Percentiles rank a stretch among this genome's conserved stretches.
phyloP scores from a whole-genome alignment of 2,329 filamentous ascomycete genomes.

The Ceratocystis papillata region DNA sequence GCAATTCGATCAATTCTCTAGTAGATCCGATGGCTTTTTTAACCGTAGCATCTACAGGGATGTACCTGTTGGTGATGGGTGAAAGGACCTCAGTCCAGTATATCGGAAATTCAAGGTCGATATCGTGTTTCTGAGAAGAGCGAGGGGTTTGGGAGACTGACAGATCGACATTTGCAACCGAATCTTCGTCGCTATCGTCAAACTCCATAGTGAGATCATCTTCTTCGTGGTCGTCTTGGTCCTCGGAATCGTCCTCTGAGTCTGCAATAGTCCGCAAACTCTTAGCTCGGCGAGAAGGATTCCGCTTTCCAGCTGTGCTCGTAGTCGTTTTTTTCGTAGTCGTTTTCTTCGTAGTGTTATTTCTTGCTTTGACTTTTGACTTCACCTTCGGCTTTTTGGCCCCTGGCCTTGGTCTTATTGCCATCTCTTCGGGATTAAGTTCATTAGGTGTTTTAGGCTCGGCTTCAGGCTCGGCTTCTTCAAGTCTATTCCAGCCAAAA shows the following conservation, averaged over 20 bases:
- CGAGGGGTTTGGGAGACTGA: conserved; percentile 26
- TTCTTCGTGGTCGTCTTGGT: conserved; percentile 24
- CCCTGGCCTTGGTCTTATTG: not conserved
- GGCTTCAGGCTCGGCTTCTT: conserved; percentile 51
- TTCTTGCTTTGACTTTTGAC: not conserved
- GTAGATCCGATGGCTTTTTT: conserved; percentile 59
- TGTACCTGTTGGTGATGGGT: conserved; percentile 64
- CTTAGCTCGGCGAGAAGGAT: conserved; percentile 14
- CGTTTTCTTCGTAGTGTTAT: not conserved
- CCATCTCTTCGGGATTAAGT: not conserved
- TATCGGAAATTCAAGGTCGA: conserved; percentile 69
- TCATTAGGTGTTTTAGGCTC: not conserved
- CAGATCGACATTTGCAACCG: conserved; percentile 34
- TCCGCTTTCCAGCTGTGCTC: conserved; percentile 13
- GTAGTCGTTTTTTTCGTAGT: not conserved
- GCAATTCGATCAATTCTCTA: conserved; percentile 57
- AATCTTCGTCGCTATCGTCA: conserved; percentile 48
- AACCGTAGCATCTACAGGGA: conserved; percentile 67
- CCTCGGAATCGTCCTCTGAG: conserved; percentile 7
- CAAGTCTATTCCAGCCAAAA: conserved; percentile 80
- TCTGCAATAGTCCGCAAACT: conserved; percentile 9
- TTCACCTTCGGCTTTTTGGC: conserved; percentile 10
- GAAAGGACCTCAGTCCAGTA: conserved; percentile 93
- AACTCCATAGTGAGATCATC: conserved; percentile 30
- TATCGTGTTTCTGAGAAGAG: conserved; percentile 49